Evolutionary conservation across 208 protist genomes (phyloP), one percentile per base, ranked within the genome.

Genomic region (Crithidia thermophila): DNA sequence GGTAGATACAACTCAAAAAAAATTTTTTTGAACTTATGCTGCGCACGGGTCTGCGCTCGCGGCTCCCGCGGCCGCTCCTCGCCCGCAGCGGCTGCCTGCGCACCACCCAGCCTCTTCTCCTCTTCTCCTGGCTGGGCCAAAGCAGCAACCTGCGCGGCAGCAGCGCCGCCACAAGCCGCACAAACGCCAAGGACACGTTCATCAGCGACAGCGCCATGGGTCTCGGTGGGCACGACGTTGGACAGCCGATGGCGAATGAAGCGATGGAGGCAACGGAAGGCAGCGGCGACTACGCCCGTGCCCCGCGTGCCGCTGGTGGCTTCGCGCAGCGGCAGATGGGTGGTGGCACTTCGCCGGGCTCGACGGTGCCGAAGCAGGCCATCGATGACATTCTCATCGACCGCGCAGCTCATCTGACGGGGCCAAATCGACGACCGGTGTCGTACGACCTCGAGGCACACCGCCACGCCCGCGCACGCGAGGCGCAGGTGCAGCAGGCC

Each of bases 391-490:
- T 84, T 31, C 42, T 87, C 13, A 56, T 84, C 5, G 61, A 73
- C 21, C 73, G 77, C n/a, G 46, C 53, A 1, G 30, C 65, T 20
- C 76, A 75, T 56, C 42, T 81, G 25, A 74, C 58, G 0, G 81
- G 77, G 4, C 66, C 67, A 3, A 66, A 70, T 9, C 77, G 77
- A 0, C 67, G 40, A 2, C 84, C 84, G 16, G 43, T 90, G 18
- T 73, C 74, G 40, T 90, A 90, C 52, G 84, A 90, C 21, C 37
- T 90, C 18, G 68, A 73, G 28, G 66, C 64, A 2, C 79, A 76
- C 34, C 68, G 68, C 33, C 56, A 28, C 11, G 84, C 80, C 7
- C 79, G 75, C 1, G 53, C 45, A 27, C 75, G 61, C 13, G 53
- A 73, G 49, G 57, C 55, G 50, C 25, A 47, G 36, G 56, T 45